Base-by-base conservation (phyloP, 2,329 filamentous ascomycete species). In the Neofusicoccum sp. region DNA sequence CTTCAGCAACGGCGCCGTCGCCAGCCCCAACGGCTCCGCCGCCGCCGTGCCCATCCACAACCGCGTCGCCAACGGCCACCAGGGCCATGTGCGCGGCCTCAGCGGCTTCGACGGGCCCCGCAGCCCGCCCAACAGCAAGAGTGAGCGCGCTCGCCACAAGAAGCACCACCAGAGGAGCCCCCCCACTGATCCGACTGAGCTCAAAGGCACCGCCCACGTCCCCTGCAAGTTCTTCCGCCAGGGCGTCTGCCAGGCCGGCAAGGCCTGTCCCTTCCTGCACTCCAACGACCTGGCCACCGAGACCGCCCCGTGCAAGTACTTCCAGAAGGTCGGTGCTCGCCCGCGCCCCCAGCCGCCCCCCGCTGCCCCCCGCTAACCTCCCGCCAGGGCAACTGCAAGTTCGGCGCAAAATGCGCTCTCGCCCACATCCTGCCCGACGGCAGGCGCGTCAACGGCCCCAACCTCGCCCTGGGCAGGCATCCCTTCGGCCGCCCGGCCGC, bases 161-260 rank as follows among this genome's bases (percentile, higher is more conserved):
- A 47, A 54, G 59, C 33, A 37, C n/a, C 28, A 22, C 29, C 48
- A 45, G 31, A 52, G 29, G 61, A 48, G 33, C 61, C 31, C 61
- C 22, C 39, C 14, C 49, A 29, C 61, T 64, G 65, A 62, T 62
- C 11, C 59, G 37, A 45, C 68, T 73, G 63, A 71, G 72, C 67
- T 49, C 50, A 36, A 45, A 97, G 94, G 97, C 78, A 97, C 95
- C 16, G 90, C 93, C 66, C 95, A 98, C 81, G 95, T 99, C 48
- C 95, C 95, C 43, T 99, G 95, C 90, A 98, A 98, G 84, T 99
- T 99, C 89, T 99, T 95, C 79, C 89, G 93, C 61, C 92, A 97
- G 81, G 93, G 94, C 76, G 89, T 92, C 72, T 99, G 95, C 78
- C 94, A 98, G 84, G 95, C 95, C 64, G 95, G 95, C 70, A 91